Conservation (phyloP, 306 rosid genomes). For the Prunus mume region DNA sequence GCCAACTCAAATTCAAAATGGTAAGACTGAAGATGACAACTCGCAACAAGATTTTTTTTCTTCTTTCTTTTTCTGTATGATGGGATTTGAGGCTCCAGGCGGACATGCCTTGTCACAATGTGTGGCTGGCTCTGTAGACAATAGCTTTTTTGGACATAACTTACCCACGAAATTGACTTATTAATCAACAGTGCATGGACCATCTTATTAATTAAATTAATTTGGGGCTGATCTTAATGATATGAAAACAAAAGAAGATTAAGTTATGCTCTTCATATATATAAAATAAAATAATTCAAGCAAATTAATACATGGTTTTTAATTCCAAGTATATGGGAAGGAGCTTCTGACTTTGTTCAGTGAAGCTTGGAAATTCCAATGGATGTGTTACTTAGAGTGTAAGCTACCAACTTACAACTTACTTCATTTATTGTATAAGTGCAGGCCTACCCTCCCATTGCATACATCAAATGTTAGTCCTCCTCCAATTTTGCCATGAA, state of each 20-base stretch:
- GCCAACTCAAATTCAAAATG: not conserved
- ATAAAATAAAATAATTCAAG: no score
- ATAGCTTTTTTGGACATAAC: not conserved
- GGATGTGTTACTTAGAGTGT: not conserved
- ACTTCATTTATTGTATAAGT: not conserved
- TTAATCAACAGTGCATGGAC: no score
- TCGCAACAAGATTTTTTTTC: not conserved
- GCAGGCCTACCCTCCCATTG: not conserved
- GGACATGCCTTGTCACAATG: not conserved
- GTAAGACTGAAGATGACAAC: not conserved
- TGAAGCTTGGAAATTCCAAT: not conserved
- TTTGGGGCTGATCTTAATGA: no score
- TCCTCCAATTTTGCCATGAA: conserved; percentile 2
- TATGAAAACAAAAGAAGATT: no score
- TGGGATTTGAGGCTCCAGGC: not conserved
- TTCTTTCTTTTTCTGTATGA: not conserved
- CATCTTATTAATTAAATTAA: no score
- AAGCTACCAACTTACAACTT: not conserved
- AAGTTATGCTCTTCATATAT: no score
- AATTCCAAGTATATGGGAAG: no score
- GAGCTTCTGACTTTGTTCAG: not conserved
- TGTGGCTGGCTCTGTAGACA: not conserved
- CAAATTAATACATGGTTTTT: no score
- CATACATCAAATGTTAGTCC: not conserved
- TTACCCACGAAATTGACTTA: not conserved